A percentile compares a stretch with the other conserved stretches of the same genome.
Evolutionary conservation across 768 basidiomycete genomes (phyloP).

Genomic region (Boletus speciosus): DNA sequence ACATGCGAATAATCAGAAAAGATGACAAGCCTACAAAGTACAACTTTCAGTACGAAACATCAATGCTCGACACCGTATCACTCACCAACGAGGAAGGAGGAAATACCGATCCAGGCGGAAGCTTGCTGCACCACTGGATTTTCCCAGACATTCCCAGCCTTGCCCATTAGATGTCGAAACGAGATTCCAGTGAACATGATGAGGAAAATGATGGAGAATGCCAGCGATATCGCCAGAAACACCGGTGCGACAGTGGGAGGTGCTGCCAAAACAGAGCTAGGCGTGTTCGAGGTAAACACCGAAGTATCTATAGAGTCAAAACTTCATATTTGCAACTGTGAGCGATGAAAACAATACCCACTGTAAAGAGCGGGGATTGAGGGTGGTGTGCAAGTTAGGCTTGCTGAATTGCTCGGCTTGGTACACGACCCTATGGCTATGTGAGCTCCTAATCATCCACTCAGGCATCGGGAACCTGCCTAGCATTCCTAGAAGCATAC

Average conservation of each 20-base stretch:
- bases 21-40: conserved; percentile 53
- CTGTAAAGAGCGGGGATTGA: conserved; percentile 61
- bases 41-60: neutral
- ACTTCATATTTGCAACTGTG: neutral
- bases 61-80: neutral
- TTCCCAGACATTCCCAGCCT: conserved; percentile 46
- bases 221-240: conserved; percentile 61
- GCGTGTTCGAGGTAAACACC: conserved; percentile 54
- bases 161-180: conserved; percentile 62
- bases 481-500: conserved; percentile 60
- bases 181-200: conserved; percentile 62
- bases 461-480: conserved; percentile 39
- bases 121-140: conserved; percentile 54
- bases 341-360: conserved; percentile 29
- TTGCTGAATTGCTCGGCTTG: conserved; percentile 44
- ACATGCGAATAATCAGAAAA: conserved; percentile 73
- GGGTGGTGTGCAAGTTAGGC: conserved; percentile 53
- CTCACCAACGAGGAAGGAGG: conserved; percentile 72
- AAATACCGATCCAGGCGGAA: conserved; percentile 72
- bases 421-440: conserved; percentile 60
- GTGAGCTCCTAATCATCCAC: neutral
- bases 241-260: conserved; percentile 59
- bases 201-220: conserved; percentile 59
- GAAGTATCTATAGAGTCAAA: conserved; percentile 50
- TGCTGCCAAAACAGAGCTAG: conserved; percentile 52